Conservation (phyloP, 2,329 filamentous ascomycete species). For the Pyrenochaeta sp. region DNA sequence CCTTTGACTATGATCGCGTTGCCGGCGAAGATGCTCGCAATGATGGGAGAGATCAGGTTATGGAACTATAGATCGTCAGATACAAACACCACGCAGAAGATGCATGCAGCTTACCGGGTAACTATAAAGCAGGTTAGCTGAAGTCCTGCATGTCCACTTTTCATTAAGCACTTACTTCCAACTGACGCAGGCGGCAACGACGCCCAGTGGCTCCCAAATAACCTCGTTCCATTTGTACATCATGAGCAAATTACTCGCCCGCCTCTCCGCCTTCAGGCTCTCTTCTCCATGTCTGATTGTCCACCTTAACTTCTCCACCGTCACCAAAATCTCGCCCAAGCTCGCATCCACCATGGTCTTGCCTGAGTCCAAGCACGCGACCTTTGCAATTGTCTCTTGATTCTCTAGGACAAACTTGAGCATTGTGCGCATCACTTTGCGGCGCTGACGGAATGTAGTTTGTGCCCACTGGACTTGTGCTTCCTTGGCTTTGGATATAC, state of each 20-base stretch:
- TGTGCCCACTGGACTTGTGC: constrained; percentile 81
- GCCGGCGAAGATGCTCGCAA: constrained; percentile 88
- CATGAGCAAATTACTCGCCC: constrained; percentile 93
- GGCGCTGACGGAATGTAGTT: constrained; percentile 80
- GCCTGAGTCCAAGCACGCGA: constrained; percentile 90
- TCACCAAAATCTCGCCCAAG: constrained; percentile 93
- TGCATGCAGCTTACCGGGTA: constrained; percentile 51
- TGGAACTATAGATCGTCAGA: constrained; percentile 72
- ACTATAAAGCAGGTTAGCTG: constrained; percentile 32
- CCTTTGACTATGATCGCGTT: constrained; percentile 94
- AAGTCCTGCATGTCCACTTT: constrained; percentile 1
- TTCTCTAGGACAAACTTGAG: constrained; percentile 86
- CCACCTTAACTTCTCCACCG: constrained; percentile 93
- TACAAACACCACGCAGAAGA: not conserved
- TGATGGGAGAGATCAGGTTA: constrained; percentile 90
- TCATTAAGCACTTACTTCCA: constrained; percentile 77
- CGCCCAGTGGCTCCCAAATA: constrained; percentile 88
- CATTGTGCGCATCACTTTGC: constrained; percentile 81
- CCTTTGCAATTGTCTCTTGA: constrained; percentile 83
- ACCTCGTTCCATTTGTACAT: constrained; percentile 94
- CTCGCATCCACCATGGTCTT: constrained; percentile 96
- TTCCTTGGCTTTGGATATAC: constrained; percentile 74
- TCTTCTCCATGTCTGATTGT: constrained; percentile 89
- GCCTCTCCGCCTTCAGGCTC: constrained; percentile 73
- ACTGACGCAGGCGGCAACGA: constrained; percentile 90